A percentile compares a stretch with the other conserved stretches of the same genome.
Conservation (phyloP, 2,329 filamentous ascomycete genomes). For the Aureobasidium melanogenum region DNA sequence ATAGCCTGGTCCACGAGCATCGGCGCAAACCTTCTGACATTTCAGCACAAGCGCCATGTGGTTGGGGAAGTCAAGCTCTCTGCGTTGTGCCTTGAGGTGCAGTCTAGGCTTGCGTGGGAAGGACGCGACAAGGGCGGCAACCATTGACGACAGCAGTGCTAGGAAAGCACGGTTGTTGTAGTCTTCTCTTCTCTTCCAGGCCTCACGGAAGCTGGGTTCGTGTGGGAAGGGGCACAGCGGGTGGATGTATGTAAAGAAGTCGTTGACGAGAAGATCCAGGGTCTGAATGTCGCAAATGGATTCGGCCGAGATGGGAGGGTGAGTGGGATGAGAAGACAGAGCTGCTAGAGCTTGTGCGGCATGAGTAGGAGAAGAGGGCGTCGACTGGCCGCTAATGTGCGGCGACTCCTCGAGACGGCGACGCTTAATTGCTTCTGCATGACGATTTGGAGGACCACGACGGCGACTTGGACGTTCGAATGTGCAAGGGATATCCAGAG, state of each 20-base stretch:
- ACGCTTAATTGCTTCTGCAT: slow-evolving; percentile 59
- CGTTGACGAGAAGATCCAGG: slow-evolving; percentile 62
- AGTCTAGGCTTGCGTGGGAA: slow-evolving; percentile 64
- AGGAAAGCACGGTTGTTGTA: slow-evolving; percentile 58
- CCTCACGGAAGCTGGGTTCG: slow-evolving; percentile 65
- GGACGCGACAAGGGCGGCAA: slow-evolving; percentile 62
- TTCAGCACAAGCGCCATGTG: slow-evolving; percentile 61
- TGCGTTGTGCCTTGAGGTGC: slow-evolving; percentile 59
- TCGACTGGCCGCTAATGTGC: slow-evolving; percentile 33
- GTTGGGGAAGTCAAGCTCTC: slow-evolving; percentile 57
- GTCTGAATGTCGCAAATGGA: slow-evolving; percentile 62
- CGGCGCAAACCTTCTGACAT: slow-evolving; percentile 60
- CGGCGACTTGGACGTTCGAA: slow-evolving; percentile 55
- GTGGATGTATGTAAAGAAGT: slow-evolving; percentile 78
- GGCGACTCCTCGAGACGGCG: slow-evolving; percentile 42
- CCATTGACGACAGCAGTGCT: slow-evolving; percentile 64
- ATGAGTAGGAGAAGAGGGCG: slow-evolving; percentile 43
- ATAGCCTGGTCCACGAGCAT: slow-evolving; percentile 54
- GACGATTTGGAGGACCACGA: slow-evolving; percentile 56
- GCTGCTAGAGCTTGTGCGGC: slow-evolving; percentile 45
- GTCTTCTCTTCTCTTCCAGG: slow-evolving; percentile 59
- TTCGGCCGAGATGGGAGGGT: slow-evolving; percentile 46
- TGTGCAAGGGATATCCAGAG: slow-evolving; percentile 58
- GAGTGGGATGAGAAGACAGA: slow-evolving; percentile 37
- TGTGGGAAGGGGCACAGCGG: slow-evolving; percentile 70